Conservation (phyloP, 2,329 filamentous ascomycete genomes). For the Phyllosticta paracitricarpa region DNA sequence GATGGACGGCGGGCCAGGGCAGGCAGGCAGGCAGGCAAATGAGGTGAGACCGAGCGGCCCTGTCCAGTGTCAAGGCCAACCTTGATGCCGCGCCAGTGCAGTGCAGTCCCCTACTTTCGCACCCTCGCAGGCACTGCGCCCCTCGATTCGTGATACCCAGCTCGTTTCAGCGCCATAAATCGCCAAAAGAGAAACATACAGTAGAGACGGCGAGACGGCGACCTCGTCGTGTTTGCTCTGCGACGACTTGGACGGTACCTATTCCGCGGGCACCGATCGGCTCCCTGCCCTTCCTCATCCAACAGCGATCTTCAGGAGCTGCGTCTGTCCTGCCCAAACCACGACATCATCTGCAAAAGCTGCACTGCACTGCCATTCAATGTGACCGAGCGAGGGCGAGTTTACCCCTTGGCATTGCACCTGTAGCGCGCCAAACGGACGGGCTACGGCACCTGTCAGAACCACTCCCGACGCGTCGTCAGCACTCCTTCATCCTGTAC, state of each 20-base stretch:
- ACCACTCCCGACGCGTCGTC: background rate
- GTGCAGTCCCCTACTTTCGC: background rate
- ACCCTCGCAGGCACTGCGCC: background rate
- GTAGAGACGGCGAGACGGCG: background rate
- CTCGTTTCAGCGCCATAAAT: background rate
- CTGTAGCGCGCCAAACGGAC: background rate
- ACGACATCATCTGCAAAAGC: background rate
- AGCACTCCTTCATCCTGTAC: background rate
- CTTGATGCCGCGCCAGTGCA: background rate
- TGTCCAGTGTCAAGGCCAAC: conserved; percentile 6
- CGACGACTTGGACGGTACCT: no score
- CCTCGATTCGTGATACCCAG: background rate
- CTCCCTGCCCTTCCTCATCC: no score
- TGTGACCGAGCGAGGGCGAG: background rate
- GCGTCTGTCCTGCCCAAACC: background rate
- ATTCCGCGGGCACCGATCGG: no score
- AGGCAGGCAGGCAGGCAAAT: background rate
- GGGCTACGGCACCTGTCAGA: background rate
- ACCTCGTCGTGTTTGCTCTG: no score
- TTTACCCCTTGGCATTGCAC: background rate
- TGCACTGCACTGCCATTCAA: no score
- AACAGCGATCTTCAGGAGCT: background rate
- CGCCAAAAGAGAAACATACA: background rate
- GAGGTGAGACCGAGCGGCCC: background rate
- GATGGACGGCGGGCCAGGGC: background rate